Base-by-base conservation (phyloP, 2,329 filamentous ascomycete genomes). In the Paraphoma sp. region DNA sequence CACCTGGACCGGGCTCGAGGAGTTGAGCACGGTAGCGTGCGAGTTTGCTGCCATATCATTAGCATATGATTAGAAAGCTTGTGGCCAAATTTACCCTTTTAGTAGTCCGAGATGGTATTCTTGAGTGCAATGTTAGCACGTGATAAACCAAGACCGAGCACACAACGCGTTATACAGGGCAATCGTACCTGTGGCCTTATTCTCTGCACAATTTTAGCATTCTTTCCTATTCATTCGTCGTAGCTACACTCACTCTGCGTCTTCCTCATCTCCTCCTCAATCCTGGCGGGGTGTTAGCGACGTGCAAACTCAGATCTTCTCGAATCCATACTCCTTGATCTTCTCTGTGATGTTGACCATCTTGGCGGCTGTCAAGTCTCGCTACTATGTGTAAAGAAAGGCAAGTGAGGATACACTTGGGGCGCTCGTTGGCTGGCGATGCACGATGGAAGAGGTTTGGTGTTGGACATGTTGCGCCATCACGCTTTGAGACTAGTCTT, bases 271-370 rank as follows among this genome's bases (percentile, higher is more conserved):
- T 99, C 95, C 81, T 97, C 93, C 86, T 99, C 95, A 73, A 99
- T 99, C 88, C 94, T 97, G 64, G 64, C 62, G 69, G 67, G 69
- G 69, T 62, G 70, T 76, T 59, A 76, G 63, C 59, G 54, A 67
- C 66, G 62, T 61, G 65, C 62, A 67, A 48, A 57, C 56, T 55
- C 62, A 69, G 68, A 63, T 66, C 58, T 71, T 61, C 59, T 48
- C 16, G 48, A 46, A 46, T 45, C 54, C 89, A 73, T 80, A 97
- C 94, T 98, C 95, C 85, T 99, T 99, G 83, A 99, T 99, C 86
- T 97, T 98, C 53, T 99, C 96, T 65, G 95, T 98, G 67, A 99
- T 99, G 83, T 98, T 98, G 79, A 98, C 95, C 95, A 99, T 99
- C 72, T 74, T 81, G 70, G 50, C 74, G 51, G 58, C 41, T 18